Evolutionary conservation across 2,329 filamentous ascomycete genomes (phyloP).

Genomic region (Gaeumannomyces sp.): DNA sequence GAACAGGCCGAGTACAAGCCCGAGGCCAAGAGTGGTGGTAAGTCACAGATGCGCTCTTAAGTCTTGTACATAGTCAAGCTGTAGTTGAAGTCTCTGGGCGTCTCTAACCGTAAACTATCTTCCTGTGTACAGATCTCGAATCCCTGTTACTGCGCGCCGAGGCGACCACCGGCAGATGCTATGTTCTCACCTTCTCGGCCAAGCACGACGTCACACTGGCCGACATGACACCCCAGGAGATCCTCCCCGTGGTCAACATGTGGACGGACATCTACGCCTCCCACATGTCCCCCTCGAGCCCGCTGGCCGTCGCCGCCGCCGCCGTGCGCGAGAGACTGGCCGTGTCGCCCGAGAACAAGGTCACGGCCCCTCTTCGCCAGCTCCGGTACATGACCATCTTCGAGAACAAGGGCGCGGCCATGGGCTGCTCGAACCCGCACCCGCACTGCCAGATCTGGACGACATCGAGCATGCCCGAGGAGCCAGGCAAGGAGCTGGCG

Average conservation of each 20-base stretch:
- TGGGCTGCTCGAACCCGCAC: conserved; percentile 98
- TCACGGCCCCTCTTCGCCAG: conserved; percentile 59
- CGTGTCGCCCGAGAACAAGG: conserved; percentile 27
- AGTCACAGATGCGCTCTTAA: conserved; percentile 10
- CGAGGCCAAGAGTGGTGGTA: conserved; percentile 30
- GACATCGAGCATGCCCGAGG: conserved; percentile 83
- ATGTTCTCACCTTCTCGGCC: conserved; percentile 90
- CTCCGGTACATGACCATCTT: conserved; percentile 99
- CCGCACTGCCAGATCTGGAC: conserved; percentile 97
- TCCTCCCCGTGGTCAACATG: conserved; percentile 75
- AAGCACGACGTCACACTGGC: conserved; percentile 88
- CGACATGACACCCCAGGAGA: conserved; percentile 72
- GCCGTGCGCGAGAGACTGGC: conserved; percentile 30
- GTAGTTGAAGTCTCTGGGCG: neutral
- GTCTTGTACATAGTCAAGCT: neutral
- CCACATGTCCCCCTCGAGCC: conserved; percentile 68
- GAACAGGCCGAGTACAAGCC: conserved; percentile 71
- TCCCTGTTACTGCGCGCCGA: conserved; percentile 74
- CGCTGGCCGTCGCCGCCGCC: conserved; percentile 42
- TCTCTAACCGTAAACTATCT: neutral
- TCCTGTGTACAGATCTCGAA: conserved; percentile 52
- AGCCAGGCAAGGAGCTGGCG: conserved; percentile 71
- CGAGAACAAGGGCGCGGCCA: conserved; percentile 95
- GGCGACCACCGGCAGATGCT: conserved; percentile 89
- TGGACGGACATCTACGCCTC: conserved; percentile 88